A percentile compares a stretch with the other conserved stretches of the same genome.
These are phyloP conservation scores for Cadophora luteo-olivacea DNA, from an alignment of 2,329 filamentous ascomycete species.

Conservation along the genomic window DNA sequence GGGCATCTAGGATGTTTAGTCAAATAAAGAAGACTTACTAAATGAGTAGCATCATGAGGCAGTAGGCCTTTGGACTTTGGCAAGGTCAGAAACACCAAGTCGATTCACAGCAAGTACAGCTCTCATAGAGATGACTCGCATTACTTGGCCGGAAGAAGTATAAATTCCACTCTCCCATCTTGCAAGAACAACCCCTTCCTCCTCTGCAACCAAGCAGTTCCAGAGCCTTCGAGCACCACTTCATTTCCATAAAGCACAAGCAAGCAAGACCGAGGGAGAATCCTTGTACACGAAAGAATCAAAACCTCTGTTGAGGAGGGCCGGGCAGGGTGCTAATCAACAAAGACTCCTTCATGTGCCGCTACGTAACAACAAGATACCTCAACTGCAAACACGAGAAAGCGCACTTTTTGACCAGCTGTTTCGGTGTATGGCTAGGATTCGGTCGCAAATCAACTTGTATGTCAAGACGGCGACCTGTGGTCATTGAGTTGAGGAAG, in stretches of 20 bases:
- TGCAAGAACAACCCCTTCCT: neutral
- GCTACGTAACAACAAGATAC: neutral
- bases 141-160: neutral
- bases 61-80: too few relatives aligned
- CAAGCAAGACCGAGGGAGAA: neutral
- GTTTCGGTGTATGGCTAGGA: neutral
- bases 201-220: neutral
- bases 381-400: neutral
- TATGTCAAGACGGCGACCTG: neutral
- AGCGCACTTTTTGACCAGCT: neutral
- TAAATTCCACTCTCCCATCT: neutral
- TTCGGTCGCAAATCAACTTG: neutral
- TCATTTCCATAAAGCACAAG: neutral
- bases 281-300: neutral
- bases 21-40: too few relatives aligned
- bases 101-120: too few relatives aligned
- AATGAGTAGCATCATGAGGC: too few relatives aligned
- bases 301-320: too few relatives aligned
- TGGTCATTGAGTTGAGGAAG: neutral
- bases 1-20: too few relatives aligned
- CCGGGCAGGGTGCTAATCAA: too few relatives aligned
- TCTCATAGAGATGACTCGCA: neutral
- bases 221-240: neutral
- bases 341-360: neutral
- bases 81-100: too few relatives aligned